phyloP scores from a whole-genome alignment of 768 basidiomycete genomes.

The Russula sp. region DNA sequence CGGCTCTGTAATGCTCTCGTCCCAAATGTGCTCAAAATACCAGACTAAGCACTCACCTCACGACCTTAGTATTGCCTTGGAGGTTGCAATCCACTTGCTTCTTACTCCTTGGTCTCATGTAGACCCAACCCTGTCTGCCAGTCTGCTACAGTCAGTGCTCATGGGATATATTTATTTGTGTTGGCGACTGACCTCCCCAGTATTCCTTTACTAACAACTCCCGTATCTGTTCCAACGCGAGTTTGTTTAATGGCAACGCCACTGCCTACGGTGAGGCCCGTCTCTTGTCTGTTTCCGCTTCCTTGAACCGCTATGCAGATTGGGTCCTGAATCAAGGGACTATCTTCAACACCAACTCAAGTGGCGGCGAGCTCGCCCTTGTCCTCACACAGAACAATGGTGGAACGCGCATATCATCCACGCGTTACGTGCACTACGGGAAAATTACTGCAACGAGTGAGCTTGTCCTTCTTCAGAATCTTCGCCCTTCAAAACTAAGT shows the following conservation, averaged over 20 bases:
- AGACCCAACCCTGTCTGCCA: constrained; percentile 66
- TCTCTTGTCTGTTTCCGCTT: not conserved
- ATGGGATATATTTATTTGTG: not conserved
- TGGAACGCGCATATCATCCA: constrained; percentile 74
- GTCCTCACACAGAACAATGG: constrained; percentile 63
- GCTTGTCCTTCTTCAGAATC: constrained; percentile 14
- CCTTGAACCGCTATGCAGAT: constrained; percentile 36
- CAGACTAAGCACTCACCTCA: not conserved
- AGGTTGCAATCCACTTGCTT: constrained; percentile 79
- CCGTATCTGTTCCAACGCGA: constrained; percentile 58
- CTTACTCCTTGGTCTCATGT: constrained; percentile 60
- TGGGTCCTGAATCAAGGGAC: constrained; percentile 67
- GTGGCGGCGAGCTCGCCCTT: constrained; percentile 61
- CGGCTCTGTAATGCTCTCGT: constrained; percentile 32
- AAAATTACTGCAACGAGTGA: constrained; percentile 58
- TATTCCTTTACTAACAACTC: constrained; percentile 59
- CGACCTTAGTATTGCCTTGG: constrained; percentile 66
- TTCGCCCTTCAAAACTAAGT: constrained; percentile 15
- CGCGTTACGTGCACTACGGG: constrained; percentile 79
- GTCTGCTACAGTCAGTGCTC: constrained; percentile 44
- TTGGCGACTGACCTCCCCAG: constrained; percentile 31
- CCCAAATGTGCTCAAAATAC: not conserved
- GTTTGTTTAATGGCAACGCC: constrained; percentile 69
- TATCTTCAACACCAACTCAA: constrained; percentile 55
- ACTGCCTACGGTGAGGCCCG: constrained; percentile 49